Percentiles rank a stretch among this genome's conserved stretches.
Evolutionary conservation across 345 rosid genomes (phyloP).

Genomic region (Xanthoceras sorbifolium): DNA sequence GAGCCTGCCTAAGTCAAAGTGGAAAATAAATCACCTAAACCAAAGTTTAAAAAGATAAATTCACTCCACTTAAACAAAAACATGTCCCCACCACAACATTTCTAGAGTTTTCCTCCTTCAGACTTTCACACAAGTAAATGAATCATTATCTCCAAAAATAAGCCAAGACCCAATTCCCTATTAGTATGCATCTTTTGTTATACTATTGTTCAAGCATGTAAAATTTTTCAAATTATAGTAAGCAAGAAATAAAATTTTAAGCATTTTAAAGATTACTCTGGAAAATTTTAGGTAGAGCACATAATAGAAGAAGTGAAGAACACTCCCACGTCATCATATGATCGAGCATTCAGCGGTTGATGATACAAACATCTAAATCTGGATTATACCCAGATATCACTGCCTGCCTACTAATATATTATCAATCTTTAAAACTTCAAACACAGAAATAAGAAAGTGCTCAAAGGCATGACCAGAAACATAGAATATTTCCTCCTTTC

Average conservation of each 20-base stretch:
- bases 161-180: neutral
- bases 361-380: neutral
- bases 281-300: neutral
- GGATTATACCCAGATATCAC: neutral
- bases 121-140: neutral
- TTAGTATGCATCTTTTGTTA: neutral
- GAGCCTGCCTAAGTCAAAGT: neutral
- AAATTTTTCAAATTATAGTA: neutral
- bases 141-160: neutral
- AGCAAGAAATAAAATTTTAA: neutral
- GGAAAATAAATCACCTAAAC: neutral
- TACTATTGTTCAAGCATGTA: neutral
- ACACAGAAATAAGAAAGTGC: neutral
- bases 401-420: neutral
- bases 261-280: neutral
- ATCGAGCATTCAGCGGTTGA: neutral
- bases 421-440: neutral
- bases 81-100: neutral
- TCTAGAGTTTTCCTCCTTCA: neutral
- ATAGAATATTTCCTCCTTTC: neutral
- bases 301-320: neutral
- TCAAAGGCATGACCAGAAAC: neutral
- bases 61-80: neutral
- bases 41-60: neutral
- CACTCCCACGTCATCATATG: neutral